Evolutionary conservation across 495 filamentous ascomycete genomes (phyloP).

Genomic region (Xylaria intraflava): DNA sequence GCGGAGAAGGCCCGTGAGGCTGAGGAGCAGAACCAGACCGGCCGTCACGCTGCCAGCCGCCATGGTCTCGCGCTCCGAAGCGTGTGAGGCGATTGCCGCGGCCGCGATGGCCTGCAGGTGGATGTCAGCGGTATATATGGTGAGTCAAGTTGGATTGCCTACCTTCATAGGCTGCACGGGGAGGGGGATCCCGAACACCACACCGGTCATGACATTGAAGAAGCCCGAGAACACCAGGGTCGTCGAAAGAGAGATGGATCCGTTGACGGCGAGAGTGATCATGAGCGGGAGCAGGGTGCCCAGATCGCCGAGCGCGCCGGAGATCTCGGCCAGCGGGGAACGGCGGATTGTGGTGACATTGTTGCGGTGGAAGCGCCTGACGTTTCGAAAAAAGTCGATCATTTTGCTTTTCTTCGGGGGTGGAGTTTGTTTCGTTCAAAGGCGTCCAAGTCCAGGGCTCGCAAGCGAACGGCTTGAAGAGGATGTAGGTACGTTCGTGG

Average conservation of each 20-base stretch:
- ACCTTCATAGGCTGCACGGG: constrained; percentile 83
- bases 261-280: constrained; percentile 68
- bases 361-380: constrained; percentile 33
- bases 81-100: constrained; percentile 64
- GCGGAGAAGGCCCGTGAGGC: constrained; percentile 63
- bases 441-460: not conserved
- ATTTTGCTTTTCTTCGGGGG: not conserved
- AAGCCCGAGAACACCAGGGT: constrained; percentile 84
- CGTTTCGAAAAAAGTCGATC: constrained; percentile 20
- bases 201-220: constrained; percentile 76
- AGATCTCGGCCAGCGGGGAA: constrained; percentile 70
- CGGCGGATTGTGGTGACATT: constrained; percentile 41
- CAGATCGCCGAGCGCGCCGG: constrained; percentile 82
- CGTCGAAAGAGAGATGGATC: constrained; percentile 69
- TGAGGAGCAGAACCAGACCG: constrained; percentile 64
- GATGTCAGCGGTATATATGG: constrained; percentile 9
- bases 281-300: constrained; percentile 87
- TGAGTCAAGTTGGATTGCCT: not conserved
- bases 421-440: not conserved
- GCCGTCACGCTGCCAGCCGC: constrained; percentile 75
- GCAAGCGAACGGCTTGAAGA: too few relatives aligned
- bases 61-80: constrained; percentile 60
- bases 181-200: constrained; percentile 75
- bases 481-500: too few relatives aligned
- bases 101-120: constrained; percentile 74